Evolutionary conservation across 1,139 yeast genomes (phyloP), one percentile per base, ranked within the genome.

Genomic region (Debaryomycetaceae sp.): DNA sequence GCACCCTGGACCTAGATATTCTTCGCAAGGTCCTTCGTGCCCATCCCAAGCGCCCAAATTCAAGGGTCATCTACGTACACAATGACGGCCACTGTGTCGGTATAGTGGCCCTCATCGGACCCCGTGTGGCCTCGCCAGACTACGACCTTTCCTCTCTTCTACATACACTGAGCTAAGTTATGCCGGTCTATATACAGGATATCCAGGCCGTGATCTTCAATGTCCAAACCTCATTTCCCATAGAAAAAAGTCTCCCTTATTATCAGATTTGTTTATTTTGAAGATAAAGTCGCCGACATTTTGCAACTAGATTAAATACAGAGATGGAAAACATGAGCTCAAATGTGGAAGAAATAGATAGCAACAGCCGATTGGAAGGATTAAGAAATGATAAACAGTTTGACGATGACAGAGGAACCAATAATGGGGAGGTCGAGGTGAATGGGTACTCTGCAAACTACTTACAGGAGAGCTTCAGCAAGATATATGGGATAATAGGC

Each of bases 1-100:
- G 85, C 49, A 86, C 83, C 52, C 78, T 85, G 39, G 72, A 83
- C 52, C 57, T 85, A 22, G 68, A 70, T 17, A 95, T 88, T 53
- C 53, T 86, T 6, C 60, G 77, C 5, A 56, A 59, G 5, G 79
- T 87, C 0, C 57, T 60, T 27, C 63, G 63, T 23, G 57, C 81
- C 2, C 69, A 73, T 47, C 87, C 86, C 0, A 54, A 61, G 0
- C 59, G 60, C 0, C 75, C 68, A 5, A 66, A 62, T 40, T 73
- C 84, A 36, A 66, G 85, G 44, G 72, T 82, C 2, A 56, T 83
- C 1, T 72, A 75, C 47, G 64, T 77, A 5, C 65, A 68, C 39
- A 62, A 63, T 9, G 62, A 68, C 6, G 81, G 76, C 0, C 70
- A 69, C 41, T 55, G 70, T 22, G 77, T 81, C 48, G 91, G 87